Percentiles rank a stretch among this genome's conserved stretches.
These are phyloP conservation scores for Batkoa obscura DNA, from an alignment of 371 early-diverging fungal genomes.

Conservation along the genomic window DNA sequence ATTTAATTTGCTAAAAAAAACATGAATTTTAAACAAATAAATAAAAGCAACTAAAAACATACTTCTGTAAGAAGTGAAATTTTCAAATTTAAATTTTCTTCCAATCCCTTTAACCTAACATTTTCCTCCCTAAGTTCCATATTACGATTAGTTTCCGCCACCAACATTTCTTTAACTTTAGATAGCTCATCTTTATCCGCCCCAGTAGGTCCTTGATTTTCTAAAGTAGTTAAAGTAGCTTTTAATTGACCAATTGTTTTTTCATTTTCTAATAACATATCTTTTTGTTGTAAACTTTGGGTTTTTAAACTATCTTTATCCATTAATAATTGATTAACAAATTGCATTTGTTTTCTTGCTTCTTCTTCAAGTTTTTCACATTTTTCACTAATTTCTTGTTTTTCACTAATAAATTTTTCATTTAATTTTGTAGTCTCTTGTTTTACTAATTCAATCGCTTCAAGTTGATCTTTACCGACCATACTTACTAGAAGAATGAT, in stretches of 20 bases:
- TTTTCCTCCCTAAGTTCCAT: constrained; percentile 56
- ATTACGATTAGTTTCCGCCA: constrained; percentile 24
- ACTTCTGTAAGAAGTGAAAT: constrained; percentile 11
- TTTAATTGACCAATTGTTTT: constrained; percentile 34
- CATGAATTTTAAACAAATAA: too few relatives aligned
- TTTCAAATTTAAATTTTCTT: constrained; percentile 6
- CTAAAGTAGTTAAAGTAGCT: constrained; percentile 43
- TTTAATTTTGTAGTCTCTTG: constrained; percentile 15
- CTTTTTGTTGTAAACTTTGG: constrained; percentile 30
- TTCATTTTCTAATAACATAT: constrained; percentile 27
- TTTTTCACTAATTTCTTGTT: constrained; percentile 21
- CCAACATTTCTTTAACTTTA: constrained; percentile 28
- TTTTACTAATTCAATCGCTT: constrained; percentile 13
- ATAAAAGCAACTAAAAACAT: background rate
- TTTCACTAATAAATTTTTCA: constrained; percentile 16
- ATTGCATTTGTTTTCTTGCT: constrained; percentile 31
- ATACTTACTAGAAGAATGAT: constrained; percentile 12
- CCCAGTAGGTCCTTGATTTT: constrained; percentile 26
- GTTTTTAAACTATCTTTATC: constrained; percentile 41
- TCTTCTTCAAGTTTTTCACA: constrained; percentile 32
- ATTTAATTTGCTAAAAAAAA: constrained; percentile 11
- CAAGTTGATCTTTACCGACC: constrained; percentile 6
- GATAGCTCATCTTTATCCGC: constrained; percentile 24
- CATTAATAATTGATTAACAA: constrained; percentile 37
- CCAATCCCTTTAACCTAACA: constrained; percentile 21